Conservation (phyloP, 2,329 filamentous ascomycete genomes). For the Fonsecaea pugnacius region DNA sequence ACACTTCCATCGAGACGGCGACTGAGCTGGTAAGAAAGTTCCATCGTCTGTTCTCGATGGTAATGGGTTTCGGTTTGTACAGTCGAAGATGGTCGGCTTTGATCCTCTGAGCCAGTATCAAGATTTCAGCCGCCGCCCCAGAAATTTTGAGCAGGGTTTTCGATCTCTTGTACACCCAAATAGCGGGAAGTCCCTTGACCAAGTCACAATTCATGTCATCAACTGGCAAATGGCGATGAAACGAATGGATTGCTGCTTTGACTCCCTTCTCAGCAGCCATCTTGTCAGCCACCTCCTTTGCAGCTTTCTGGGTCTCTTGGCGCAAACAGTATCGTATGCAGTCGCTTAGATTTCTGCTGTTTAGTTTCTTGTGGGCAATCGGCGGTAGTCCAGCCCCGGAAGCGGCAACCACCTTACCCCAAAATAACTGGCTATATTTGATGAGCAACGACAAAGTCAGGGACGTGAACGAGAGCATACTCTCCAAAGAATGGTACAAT, state of each 20-base stretch:
- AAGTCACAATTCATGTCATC: slow-evolving; percentile 70
- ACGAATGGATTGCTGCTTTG: slow-evolving; percentile 66
- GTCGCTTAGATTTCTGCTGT: slow-evolving; percentile 49
- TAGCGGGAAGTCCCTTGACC: slow-evolving; percentile 64
- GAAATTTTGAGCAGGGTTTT: slow-evolving; percentile 53
- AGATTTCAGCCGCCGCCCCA: slow-evolving; percentile 53
- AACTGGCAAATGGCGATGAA: slow-evolving; percentile 69
- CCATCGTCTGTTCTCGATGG: slow-evolving; percentile 32
- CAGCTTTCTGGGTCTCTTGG: slow-evolving; percentile 44
- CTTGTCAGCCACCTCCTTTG: slow-evolving; percentile 7
- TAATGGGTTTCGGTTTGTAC: slow-evolving; percentile 37
- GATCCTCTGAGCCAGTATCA: slow-evolving; percentile 25
- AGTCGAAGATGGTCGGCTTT: slow-evolving; percentile 38
- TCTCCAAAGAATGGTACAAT: slow-evolving; percentile 64
- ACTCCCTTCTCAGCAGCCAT: slow-evolving; percentile 69
- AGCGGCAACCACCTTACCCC: slow-evolving; percentile 57
- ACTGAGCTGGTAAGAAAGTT: slow-evolving; percentile 17
- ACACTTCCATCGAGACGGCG: slow-evolving; percentile 9
- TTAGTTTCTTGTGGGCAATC: slow-evolving; percentile 54
- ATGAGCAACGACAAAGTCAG: slow-evolving; percentile 2
- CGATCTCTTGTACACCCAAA: slow-evolving; percentile 46
- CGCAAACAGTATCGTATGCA: slow-evolving; percentile 53
- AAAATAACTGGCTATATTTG: slow-evolving; percentile 53
- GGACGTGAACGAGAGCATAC: slow-evolving; percentile 31
- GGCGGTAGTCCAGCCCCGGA: slow-evolving; percentile 57